These are phyloP conservation scores for Cladosporium phlei DNA, from an alignment of 2,329 filamentous ascomycete genomes.

Conservation along the genomic window DNA sequence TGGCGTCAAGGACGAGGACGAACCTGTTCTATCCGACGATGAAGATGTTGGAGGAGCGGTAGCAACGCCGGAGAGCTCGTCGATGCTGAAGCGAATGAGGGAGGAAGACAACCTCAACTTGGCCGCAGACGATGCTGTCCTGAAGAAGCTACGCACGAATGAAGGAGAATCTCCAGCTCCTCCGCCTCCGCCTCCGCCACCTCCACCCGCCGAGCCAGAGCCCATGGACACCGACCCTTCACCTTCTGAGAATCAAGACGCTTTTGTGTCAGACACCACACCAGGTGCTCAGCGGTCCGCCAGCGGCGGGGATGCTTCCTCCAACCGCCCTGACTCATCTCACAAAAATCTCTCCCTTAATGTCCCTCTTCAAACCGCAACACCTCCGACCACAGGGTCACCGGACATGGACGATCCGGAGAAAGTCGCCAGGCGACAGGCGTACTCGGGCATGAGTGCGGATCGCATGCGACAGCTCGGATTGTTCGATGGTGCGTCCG, in stretches of 20 bases:
- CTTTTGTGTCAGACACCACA: constrained; percentile 11
- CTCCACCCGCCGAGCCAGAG: constrained; percentile 25
- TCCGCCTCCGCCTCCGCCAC: constrained; percentile 40
- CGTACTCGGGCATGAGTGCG: constrained; percentile 33
- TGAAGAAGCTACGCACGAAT: constrained; percentile 30
- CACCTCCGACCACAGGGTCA: constrained; percentile 37
- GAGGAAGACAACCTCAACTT: constrained; percentile 30
- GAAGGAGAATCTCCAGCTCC: constrained; percentile 29
- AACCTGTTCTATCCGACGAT: constrained; percentile 22
- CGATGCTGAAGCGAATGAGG: constrained; percentile 24
- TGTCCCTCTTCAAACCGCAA: constrained; percentile 44
- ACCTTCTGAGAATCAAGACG: constrained; percentile 1
- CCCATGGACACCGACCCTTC: constrained; percentile 24
- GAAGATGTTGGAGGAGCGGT: constrained; percentile 25
- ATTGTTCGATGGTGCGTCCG: constrained; percentile 23
- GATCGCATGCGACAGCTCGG: constrained; percentile 33
- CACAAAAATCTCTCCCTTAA: constrained; percentile 19
- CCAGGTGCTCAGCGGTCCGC: background rate
- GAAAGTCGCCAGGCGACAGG: constrained; percentile 21
- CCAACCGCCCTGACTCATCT: constrained; percentile 16
- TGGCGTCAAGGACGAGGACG: constrained; percentile 23
- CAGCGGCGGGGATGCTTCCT: constrained; percentile 22
- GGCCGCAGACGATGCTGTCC: constrained; percentile 27
- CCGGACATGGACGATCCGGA: constrained; percentile 30
- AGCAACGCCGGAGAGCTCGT: constrained; percentile 24